Base-by-base conservation (phyloP, 345 rosid species). In the Eucalyptus melliodora region DNA sequence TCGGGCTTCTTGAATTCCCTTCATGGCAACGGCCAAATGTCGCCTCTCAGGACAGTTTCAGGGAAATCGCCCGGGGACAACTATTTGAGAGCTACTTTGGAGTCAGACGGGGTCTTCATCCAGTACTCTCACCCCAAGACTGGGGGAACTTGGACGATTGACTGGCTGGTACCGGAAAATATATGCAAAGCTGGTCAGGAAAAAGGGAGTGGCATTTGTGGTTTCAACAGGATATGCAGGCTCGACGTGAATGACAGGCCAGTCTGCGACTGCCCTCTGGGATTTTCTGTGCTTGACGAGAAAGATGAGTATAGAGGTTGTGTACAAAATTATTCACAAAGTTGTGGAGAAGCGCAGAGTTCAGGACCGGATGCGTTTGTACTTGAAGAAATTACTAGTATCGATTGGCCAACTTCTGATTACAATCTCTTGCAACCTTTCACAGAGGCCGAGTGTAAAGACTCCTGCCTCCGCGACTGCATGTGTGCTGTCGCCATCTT, bases 381-480 rank as follows among this genome's bases (percentile, higher is more conserved):
- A 21, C 50, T 91, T 5, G 47, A 34, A 10, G 89, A 82, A 21
- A 37, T 92, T 27, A 15, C 21, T 2, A 16, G 21, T 45, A 88
- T 92, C 7, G 88, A 92, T 89, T 93, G 92, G 92, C 94, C 94
- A 9, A n/a, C 49, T 1, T 65, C 91, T 21, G 94, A 93, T 62
- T 93, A 91, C 86, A 90, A 91, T 45, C 89, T 44, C 15, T 88
- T 91, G 62, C 8, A 31, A 4, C 90, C 90, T 45, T 91, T 86
- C 47, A 88, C 59, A 8, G 91, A 90, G 90, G 90, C 6, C 5
- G 59, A 88, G 31, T 93, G 94, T 86, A 88, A 37, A 40, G 85
- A 23, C 45, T 88, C 92, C n/a, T 93, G 94, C 91, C 88, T 92
- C 90, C 86, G 47, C 2, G 94, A 93, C 87, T 93, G 93, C 67